Evolutionary conservation across 2,329 filamentous ascomycete genomes (phyloP).

Genomic region (Penicillium sp.): DNA sequence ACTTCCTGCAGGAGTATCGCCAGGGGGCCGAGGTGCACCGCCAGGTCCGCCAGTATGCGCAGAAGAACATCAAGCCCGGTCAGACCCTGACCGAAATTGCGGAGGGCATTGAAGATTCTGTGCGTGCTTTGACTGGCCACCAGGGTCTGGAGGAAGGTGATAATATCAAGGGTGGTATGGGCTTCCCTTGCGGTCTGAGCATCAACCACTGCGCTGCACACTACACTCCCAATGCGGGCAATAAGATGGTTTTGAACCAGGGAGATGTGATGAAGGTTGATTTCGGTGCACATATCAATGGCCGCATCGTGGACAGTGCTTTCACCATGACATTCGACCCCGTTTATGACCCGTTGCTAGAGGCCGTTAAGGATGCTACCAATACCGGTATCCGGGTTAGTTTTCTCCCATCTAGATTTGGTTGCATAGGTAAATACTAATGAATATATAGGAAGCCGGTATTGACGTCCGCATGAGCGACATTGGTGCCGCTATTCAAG

Average conservation of each 20-base stretch:
- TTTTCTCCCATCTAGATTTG: not conserved
- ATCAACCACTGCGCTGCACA: conserved; percentile 83
- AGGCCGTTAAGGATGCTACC: conserved; percentile 63
- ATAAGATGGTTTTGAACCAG: conserved; percentile 65
- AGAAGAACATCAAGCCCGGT: conserved; percentile 75
- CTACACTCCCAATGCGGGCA: conserved; percentile 81
- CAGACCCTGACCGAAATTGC: conserved; percentile 76
- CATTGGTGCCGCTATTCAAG: conserved; percentile 77
- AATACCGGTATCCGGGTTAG: conserved; percentile 67
- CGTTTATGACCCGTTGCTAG: conserved; percentile 63
- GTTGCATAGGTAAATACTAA: conserved; percentile 7
- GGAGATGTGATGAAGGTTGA: conserved; percentile 71
- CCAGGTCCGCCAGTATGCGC: conserved; percentile 78
- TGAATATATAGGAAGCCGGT: conserved; percentile 65
- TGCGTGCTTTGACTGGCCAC: conserved; percentile 72
- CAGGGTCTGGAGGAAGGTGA: conserved; percentile 73
- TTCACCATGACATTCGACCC: conserved; percentile 67
- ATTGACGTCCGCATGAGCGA: conserved; percentile 88
- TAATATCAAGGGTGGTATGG: conserved; percentile 72
- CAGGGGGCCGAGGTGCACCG: conserved; percentile 85
- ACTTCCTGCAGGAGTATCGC: conserved; percentile 76
- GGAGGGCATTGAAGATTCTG: conserved; percentile 79
- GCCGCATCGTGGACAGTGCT: conserved; percentile 66
- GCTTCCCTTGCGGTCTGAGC: conserved; percentile 78
- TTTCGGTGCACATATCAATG: conserved; percentile 67